Percentiles rank a stretch among this genome's conserved stretches.
Evolutionary conservation across 2,329 filamentous ascomycete species (phyloP).

Genomic region (Cadophora sp.): DNA sequence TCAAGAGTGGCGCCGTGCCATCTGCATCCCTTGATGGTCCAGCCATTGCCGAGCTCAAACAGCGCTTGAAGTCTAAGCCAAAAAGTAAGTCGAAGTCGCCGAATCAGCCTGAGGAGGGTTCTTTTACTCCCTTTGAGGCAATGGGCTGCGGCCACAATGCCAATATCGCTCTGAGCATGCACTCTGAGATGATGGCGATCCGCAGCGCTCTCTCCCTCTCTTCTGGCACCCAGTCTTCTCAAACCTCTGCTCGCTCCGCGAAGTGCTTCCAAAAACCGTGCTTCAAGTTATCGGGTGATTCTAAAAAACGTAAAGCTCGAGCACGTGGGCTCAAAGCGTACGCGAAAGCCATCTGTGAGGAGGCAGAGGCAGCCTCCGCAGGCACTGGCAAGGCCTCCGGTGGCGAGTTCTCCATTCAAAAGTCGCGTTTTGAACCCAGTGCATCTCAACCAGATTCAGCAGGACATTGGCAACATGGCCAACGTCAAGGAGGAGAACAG

Average conservation of each 20-base stretch:
- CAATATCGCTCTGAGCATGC: conserved; percentile 56
- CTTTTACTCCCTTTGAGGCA: conserved; percentile 47
- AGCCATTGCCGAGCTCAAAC: conserved; percentile 45
- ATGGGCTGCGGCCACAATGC: conserved; percentile 49
- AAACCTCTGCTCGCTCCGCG: conserved; percentile 44
- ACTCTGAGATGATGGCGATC: conserved; percentile 63
- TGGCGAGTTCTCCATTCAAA: conserved; percentile 48
- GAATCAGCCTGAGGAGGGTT: conserved; percentile 35
- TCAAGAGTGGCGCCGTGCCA: conserved; percentile 54
- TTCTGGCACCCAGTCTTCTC: conserved; percentile 49
- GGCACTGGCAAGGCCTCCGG: conserved; percentile 47
- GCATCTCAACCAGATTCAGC: conserved; percentile 49
- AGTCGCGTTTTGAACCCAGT: conserved; percentile 57
- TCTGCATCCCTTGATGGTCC: conserved; percentile 40
- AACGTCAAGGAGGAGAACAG: conserved; percentile 34
- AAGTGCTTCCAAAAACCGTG: conserved; percentile 56
- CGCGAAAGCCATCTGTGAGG: conserved; percentile 52
- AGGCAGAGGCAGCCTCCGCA: conserved; percentile 34
- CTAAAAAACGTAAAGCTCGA: conserved; percentile 56
- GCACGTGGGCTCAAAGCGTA: conserved; percentile 52
- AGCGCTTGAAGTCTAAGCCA: conserved; percentile 47
- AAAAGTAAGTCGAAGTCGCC: conserved; percentile 44
- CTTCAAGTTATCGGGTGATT: conserved; percentile 55
- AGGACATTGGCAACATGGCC: conserved; percentile 34
- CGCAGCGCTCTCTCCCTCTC: conserved; percentile 55